Percentiles rank a stretch among this genome's conserved stretches.
Evolutionary conservation across 2,329 filamentous ascomycete species (phyloP).

Genomic region (Aaosphaeria pasadenensis): DNA sequence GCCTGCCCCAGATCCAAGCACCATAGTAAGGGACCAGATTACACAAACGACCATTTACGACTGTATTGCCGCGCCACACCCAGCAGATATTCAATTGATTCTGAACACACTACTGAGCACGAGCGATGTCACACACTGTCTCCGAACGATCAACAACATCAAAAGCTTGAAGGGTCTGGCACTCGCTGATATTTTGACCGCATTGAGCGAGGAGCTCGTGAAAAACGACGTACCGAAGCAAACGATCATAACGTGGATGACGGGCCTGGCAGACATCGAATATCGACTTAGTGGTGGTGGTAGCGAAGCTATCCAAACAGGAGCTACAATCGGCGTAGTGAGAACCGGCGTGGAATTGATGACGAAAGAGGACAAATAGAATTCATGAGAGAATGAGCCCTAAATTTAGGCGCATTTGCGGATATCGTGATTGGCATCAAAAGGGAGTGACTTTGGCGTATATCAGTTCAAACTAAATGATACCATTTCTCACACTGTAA

Average conservation of each 20-base stretch:
- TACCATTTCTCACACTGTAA: too few species aligned
- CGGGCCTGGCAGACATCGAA: constrained; percentile 88
- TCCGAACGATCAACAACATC: constrained; percentile 82
- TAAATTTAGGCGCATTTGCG: too few species aligned
- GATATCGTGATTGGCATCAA: too few species aligned
- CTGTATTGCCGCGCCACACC: constrained; percentile 93
- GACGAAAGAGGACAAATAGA: constrained; percentile 26
- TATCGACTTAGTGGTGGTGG: constrained; percentile 85
- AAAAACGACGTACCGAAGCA: constrained; percentile 81
- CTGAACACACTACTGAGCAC: constrained; percentile 79
- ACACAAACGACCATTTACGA: constrained; percentile 93
- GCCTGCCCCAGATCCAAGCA: constrained; percentile 49
- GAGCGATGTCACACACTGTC: constrained; percentile 82
- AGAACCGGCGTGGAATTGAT: constrained; percentile 77
- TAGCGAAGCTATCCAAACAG: constrained; percentile 85
- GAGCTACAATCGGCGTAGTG: constrained; percentile 86
- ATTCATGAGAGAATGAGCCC: too few species aligned
- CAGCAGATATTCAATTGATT: constrained; percentile 81
- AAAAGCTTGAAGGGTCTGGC: constrained; percentile 85
- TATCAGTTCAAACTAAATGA: too few species aligned
- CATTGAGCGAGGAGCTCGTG: constrained; percentile 76
- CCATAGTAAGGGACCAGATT: constrained; percentile 75
- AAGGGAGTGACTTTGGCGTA: too few species aligned
- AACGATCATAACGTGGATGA: constrained; percentile 87
- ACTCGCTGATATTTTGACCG: constrained; percentile 88